Evolutionary conservation across 352 stramenopile species (phyloP).

Genomic region (Globisporangium camurandrum): DNA sequence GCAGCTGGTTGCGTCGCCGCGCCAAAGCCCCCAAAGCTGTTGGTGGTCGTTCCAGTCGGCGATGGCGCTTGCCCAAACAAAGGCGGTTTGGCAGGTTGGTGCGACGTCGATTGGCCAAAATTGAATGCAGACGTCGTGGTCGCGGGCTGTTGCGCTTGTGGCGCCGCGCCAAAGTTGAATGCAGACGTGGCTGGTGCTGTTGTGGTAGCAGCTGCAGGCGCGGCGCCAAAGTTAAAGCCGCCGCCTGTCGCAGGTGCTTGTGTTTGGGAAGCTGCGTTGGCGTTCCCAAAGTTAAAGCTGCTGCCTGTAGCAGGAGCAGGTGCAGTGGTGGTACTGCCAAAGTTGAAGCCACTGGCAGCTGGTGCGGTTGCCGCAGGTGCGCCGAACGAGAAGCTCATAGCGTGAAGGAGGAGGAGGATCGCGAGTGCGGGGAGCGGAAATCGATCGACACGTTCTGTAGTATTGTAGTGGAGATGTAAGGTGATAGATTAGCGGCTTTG

Average conservation of each 20-base stretch:
- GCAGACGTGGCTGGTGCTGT: neutral
- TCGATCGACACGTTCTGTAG: too few relatives aligned
- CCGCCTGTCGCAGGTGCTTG: conserved; percentile 3
- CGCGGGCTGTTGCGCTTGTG: neutral
- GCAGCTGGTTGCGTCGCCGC: conserved; percentile 14
- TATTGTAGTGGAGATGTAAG: too few relatives aligned
- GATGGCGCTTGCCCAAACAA: too few relatives aligned
- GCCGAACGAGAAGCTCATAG: conserved; percentile 50
- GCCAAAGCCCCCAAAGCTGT: conserved; percentile 33
- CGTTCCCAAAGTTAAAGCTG: conserved; percentile 14
- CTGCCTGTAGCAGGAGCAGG: neutral
- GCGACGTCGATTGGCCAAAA: conserved; percentile 12
- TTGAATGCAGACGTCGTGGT: conserved; percentile 9
- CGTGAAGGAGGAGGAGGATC: conserved; percentile 11
- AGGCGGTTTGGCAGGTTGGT: conserved; percentile 15
- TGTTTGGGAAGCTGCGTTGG: conserved; percentile 1
- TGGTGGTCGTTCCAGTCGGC: too few relatives aligned
- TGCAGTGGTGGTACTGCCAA: conserved; percentile 20
- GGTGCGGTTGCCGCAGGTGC: conserved; percentile 13
- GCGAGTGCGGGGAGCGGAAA: too few relatives aligned
- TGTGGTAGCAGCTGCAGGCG: neutral
- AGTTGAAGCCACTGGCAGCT: conserved; percentile 28
- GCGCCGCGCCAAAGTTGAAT: conserved; percentile 13
- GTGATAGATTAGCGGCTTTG: too few relatives aligned
- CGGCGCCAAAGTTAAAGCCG: conserved; percentile 21